A percentile compares a stretch with the other conserved stretches of the same genome.
These are phyloP conservation scores for Diaporthe sp. DNA, from an alignment of 2,329 filamentous ascomycete species.

Conservation along the genomic window DNA sequence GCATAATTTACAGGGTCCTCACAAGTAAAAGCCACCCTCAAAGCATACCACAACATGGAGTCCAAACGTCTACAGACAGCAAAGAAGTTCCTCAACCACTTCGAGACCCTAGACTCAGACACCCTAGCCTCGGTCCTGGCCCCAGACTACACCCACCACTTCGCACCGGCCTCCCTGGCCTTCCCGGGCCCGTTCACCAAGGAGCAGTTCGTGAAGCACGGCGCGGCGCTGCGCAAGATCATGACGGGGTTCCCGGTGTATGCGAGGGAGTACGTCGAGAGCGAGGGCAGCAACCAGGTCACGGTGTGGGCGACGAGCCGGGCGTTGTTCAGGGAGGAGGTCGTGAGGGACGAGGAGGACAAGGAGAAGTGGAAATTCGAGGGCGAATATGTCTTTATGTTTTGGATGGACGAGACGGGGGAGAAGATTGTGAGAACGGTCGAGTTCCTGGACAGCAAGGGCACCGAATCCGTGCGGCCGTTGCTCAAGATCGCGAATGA, in stretches of 20 bases:
- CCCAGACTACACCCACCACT: slow-evolving; percentile 28
- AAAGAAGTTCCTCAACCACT: slow-evolving; percentile 31
- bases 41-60: neutral
- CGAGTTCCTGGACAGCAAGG: slow-evolving; percentile 40
- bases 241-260: slow-evolving; percentile 30
- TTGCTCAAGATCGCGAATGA: slow-evolving; percentile 30
- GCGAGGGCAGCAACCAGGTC: slow-evolving; percentile 38
- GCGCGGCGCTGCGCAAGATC: slow-evolving; percentile 18
- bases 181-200: neutral
- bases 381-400: slow-evolving; percentile 38
- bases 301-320: slow-evolving; percentile 37
- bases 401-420: slow-evolving; percentile 39
- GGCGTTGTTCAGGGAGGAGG: slow-evolving; percentile 23
- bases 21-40: too few species aligned
- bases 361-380: slow-evolving; percentile 28
- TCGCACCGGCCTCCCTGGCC: slow-evolving; percentile 32
- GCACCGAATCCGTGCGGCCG: neutral
- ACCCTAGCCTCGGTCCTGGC: slow-evolving; percentile 25
- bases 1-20: too few species aligned
- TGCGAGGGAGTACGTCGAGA: slow-evolving; percentile 32
- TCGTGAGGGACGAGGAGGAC: neutral
- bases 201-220: slow-evolving; percentile 23
- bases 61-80: slow-evolving; percentile 35
- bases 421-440: slow-evolving; percentile 31
- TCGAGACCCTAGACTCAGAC: slow-evolving; percentile 20